Base-by-base conservation (phyloP, 73 alveolate genomes). In the Paramecium sexaurelia region DNA sequence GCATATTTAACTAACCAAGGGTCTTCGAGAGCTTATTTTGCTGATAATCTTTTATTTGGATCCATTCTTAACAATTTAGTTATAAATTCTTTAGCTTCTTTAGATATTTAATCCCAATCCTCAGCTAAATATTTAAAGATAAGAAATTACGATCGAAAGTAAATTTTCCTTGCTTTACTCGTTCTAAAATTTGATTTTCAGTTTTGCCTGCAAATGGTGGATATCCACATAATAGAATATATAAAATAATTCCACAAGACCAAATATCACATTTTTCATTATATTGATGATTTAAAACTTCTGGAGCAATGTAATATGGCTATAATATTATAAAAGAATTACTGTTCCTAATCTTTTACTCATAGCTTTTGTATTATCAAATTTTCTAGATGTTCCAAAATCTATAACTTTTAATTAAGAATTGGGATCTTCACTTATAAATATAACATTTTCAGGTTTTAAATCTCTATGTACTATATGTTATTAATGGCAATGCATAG, bases 371-470 rank as follows among this genome's bases (percentile, higher is more conserved):
- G 29, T 27, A 22, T 87, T 22, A 37, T 88, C 94, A 40, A 92
- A 86, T 87, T 75, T 93, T 24, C 91, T 36, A 36, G 94, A 75
- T 10, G 97, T 94, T 5, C 99, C 99, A 92, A 97, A 97, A 92
- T 97, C 99, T 15, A 97, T 97, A 26, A 97, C 95, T 94, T 97
- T 97, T 7, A 96, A 66, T 32, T 69, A 84, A 10, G 90, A 78
- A 26, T 91, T 82, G 6, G 90, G 85, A 41, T 95, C 94, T 51
- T 94, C 93, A 36, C 94, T 93, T 39, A 87, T 95, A 47, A 97
- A 95, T 40, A 97, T 75, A 71, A 97, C 91, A 91, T 97, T 97
- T 66, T 96, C 98, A 20, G 99, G 99, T 66, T 97, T 97, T 27
- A 97, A 57, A 87, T 97, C 99, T 91, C 99, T 85, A 87, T 97